Evolutionary conservation across 1,284 basidiomycete species (phyloP).

Genomic region (Butyriboletus appendiculatus): DNA sequence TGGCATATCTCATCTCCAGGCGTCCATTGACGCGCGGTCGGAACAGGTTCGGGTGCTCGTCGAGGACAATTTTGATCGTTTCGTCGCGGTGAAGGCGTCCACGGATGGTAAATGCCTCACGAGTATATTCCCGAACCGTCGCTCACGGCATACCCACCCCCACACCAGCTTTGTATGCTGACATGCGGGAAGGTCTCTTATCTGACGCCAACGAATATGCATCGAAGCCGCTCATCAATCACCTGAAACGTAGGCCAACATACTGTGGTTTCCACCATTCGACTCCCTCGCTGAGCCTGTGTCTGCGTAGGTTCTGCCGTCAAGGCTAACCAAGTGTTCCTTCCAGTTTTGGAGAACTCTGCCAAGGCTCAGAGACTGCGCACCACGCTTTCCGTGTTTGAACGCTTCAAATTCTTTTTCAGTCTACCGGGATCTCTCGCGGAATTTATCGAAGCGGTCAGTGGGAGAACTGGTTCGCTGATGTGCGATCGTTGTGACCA

Average conservation of each 20-base stretch:
- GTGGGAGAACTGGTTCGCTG: slow-evolving; percentile 28
- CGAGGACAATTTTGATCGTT: slow-evolving; percentile 97
- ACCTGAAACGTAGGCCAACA: slow-evolving; percentile 70
- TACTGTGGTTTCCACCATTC: not conserved
- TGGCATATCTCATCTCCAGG: slow-evolving; percentile 72
- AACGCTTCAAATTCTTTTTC: slow-evolving; percentile 98
- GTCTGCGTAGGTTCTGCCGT: slow-evolving; percentile 66
- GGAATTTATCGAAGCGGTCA: slow-evolving; percentile 85
- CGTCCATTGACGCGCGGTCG: slow-evolving; percentile 84
- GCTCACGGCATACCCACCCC: slow-evolving; percentile 6
- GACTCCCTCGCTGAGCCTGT: slow-evolving; percentile 3
- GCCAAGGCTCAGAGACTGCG: slow-evolving; percentile 93
- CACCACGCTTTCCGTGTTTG: slow-evolving; percentile 93
- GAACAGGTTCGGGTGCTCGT: slow-evolving; percentile 94
- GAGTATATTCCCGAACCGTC: not conserved
- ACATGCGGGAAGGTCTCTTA: slow-evolving; percentile 92
- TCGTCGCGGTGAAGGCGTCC: slow-evolving; percentile 96
- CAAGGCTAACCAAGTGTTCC: slow-evolving; percentile 94
- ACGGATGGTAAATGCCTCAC: slow-evolving; percentile 75
- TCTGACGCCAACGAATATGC: slow-evolving; percentile 80
- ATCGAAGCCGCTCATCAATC: slow-evolving; percentile 78
- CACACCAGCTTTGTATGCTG: slow-evolving; percentile 76
- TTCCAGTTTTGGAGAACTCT: slow-evolving; percentile 95
- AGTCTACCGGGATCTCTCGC: slow-evolving; percentile 93
- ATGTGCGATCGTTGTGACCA: slow-evolving; percentile 4